Base-by-base conservation (phyloP, 116 monocot genomes). In the Trichopus zeylanicus region DNA sequence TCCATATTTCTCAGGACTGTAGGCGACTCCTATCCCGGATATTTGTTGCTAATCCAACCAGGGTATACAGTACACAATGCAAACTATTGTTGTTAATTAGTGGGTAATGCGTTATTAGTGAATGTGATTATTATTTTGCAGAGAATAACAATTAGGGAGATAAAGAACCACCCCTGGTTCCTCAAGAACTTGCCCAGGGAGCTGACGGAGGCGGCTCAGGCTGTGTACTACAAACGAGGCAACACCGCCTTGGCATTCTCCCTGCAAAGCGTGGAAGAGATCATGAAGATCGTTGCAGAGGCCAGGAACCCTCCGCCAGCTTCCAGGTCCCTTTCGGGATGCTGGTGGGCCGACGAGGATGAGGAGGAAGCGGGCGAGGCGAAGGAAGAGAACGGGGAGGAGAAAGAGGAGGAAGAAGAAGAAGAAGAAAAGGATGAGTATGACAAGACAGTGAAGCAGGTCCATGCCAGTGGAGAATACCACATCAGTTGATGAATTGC, bases 141-240 rank as follows among this genome's bases (percentile, higher is more conserved):
- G 92, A 76, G 92, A 63, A 79, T 88, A 73, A 62, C 81, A 10
- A 81, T 92, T 15, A 74, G 67, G 64, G 92, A 84, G 57, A 92
- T 92, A 26, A 84, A 73, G 51, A 84, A 67, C 51, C 81, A 92
- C 49, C 92, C 84, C 0, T 92, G 92, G 92, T 87, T 92, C 64
- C 34, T 84, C 65, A 87, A 88, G 84, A 92, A 88, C 72, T 57
- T 92, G 59, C 88, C 92, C 1, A 81, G 84, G 68, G 87, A 92
- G 57, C 61, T 92, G 1, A 84, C 78, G 0, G 92, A 81, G 54
- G 58, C 69, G 13, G 73, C 60, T 6, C 92, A 92, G 56, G 65
- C 81, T 25, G 62, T 63, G 23, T 87, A 84, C 63, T 92, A 92
- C 66, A 81, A 76, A 73, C 78, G 62, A 59, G 78, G 78, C 19